Conservation (phyloP, 176 grass and related monocot genomes). For the Oryza glumipatula region DNA sequence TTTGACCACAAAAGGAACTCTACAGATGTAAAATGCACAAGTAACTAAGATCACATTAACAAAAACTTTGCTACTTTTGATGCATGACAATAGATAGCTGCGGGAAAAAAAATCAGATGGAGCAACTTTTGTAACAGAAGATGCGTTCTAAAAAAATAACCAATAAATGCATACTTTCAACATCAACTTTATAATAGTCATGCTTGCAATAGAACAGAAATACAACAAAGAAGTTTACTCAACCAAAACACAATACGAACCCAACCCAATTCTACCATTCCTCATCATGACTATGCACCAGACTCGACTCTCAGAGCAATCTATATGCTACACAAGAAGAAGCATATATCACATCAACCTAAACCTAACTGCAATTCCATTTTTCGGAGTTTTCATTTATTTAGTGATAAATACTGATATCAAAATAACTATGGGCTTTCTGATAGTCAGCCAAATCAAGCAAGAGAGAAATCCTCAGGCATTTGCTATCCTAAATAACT, state of each 20-base stretch:
- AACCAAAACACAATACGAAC: background rate
- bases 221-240: background rate
- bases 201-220: background rate
- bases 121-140: constrained; percentile 5
- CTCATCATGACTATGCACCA: background rate
- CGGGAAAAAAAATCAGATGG: background rate
- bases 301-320: background rate
- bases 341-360: background rate
- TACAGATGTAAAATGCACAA: background rate
- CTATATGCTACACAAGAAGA: constrained; percentile 22
- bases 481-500: background rate
- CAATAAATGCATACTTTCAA: background rate
- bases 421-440: background rate
- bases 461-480: constrained; percentile 11
- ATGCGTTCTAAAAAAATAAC: background rate
- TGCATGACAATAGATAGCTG: no score
- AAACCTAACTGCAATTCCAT: background rate
- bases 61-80: no score
- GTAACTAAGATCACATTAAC: background rate
- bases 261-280: background rate
- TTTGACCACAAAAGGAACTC: constrained; percentile 6
- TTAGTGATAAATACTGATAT: background rate
- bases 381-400: background rate
- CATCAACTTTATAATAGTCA: background rate
- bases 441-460: background rate